Base-by-base conservation (phyloP, 1,139 yeast genomes). In the Saccharomyces pastorianus region DNA sequence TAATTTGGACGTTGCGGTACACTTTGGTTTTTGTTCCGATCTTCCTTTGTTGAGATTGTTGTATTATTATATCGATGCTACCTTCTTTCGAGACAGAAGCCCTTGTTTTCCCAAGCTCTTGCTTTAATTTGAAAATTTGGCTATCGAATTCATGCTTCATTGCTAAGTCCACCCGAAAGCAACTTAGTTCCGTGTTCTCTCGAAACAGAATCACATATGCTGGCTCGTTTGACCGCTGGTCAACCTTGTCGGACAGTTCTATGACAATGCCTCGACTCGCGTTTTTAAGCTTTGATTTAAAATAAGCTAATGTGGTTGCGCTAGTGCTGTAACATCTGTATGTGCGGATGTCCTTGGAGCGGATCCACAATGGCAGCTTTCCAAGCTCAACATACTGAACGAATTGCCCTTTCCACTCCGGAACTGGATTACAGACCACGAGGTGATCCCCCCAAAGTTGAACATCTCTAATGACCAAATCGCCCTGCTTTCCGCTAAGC, bases 341-440 rank as follows among this genome's bases (percentile, higher is more conserved):
- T 20, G n/a, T 27, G 6, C 46, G 28, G 23, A 48, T 47, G 9
- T 32, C 31, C 4, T 28, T 8, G 26, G 49, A 25, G 14, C 47
- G 48, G 55, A 67, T 62, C 71, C 70, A 67, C 14, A 66, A 17
- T 1, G 72, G 72, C 46, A 68, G 49, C 47, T 59, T 63, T 8
- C 53, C 48, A 20, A 65, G 20, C 51, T 61, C 64, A 7, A 68
- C 58, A 46, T 66, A 65, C 14, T 60, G 61, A 2, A 62, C 14
- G 50, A 63, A 62, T 11, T 53, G 44, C 4, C 64, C 64, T 17
- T 52, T 60, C 13, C 53, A 27, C 13, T 51, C 44, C 9, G 46
- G 52, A 11, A 34, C 34, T 13, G 34, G 31, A 8, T 31, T 42
- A 3, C 23, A 51, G 4, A 48, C 53, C 14, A n/a, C 47, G 2